A percentile compares a stretch with the other conserved stretches of the same genome.
Evolutionary conservation across 495 filamentous ascomycete genomes (phyloP).

Genomic region (Talaromyces ruber): DNA sequence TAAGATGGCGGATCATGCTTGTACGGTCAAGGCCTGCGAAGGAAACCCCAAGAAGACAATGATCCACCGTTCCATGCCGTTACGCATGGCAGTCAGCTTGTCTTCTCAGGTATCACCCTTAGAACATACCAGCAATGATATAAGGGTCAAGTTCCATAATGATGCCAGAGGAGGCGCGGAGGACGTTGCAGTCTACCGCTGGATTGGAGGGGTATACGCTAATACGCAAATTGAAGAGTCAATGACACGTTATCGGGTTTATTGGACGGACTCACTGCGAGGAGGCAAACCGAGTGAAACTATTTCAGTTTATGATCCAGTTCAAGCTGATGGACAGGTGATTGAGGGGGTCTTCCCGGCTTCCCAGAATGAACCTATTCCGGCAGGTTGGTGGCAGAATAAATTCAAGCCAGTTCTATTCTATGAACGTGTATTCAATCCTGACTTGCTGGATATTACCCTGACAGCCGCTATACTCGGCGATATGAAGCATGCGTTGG

Average conservation of each 20-base stretch:
- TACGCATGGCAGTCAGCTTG: slow-evolving; percentile 20
- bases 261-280: slow-evolving; percentile 22
- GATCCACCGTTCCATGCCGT: slow-evolving; percentile 12
- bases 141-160: slow-evolving; percentile 18
- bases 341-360: slow-evolving; percentile 14
- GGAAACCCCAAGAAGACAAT: background rate
- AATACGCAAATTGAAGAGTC: background rate
- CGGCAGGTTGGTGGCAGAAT: slow-evolving; percentile 12
- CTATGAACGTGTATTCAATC: slow-evolving; percentile 29
- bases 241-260: slow-evolving; percentile 18
- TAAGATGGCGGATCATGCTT: background rate
- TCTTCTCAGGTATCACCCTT: background rate
- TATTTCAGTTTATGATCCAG: slow-evolving; percentile 24
- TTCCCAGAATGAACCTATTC: slow-evolving; percentile 10
- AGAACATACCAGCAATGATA: slow-evolving; percentile 21
- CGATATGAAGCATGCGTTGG: background rate
- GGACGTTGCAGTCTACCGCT: slow-evolving; percentile 23
- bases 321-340: slow-evolving; percentile 14
- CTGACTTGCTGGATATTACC: slow-evolving; percentile 6
- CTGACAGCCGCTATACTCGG: background rate
- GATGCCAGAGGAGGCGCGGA: slow-evolving; percentile 5
- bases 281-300: slow-evolving; percentile 14
- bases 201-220: slow-evolving; percentile 35
- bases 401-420: slow-evolving; percentile 20
- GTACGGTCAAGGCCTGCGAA: background rate